Percentiles rank a stretch among this genome's conserved stretches.
Conservation (phyloP, 768 basidiomycete species). For the Lentinula boryana region DNA sequence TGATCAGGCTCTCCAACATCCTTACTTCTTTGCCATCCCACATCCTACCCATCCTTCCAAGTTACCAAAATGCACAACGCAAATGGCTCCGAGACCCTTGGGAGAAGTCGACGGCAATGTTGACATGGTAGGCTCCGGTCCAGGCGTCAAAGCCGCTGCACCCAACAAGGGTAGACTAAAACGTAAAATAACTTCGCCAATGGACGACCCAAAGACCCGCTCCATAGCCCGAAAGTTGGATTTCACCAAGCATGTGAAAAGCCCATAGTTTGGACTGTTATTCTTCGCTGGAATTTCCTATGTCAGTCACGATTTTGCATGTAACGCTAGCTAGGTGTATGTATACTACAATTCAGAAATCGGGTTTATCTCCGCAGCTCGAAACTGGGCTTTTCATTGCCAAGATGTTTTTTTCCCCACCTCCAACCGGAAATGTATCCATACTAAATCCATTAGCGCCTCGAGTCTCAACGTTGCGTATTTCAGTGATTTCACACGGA, state of each 20-base stretch:
- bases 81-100: constrained; percentile 45
- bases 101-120: constrained; percentile 79
- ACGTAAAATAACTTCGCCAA: constrained; percentile 60
- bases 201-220: constrained; percentile 41
- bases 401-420: background rate
- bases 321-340: background rate
- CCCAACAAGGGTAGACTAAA: constrained; percentile 48
- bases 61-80: constrained; percentile 68
- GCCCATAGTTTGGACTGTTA: constrained; percentile 13
- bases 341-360: background rate
- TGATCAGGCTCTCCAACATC: constrained; percentile 71
- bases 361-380: background rate
- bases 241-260: constrained; percentile 49
- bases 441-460: too few relatives aligned
- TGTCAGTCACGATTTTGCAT: background rate
- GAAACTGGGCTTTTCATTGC: background rate
- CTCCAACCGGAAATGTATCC: too few relatives aligned
- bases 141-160: constrained; percentile 44
- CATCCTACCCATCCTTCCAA: constrained; percentile 85
- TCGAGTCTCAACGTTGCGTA: too few relatives aligned
- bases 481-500: too few relatives aligned
- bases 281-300: background rate
- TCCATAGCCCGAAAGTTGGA: constrained; percentile 69
- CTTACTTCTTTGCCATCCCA: constrained; percentile 84
- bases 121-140: constrained; percentile 41